Percentiles rank a stretch among this genome's conserved stretches.
phyloP scores from a whole-genome alignment of 2,329 filamentous ascomycete species.

The Penicillium sp. region DNA sequence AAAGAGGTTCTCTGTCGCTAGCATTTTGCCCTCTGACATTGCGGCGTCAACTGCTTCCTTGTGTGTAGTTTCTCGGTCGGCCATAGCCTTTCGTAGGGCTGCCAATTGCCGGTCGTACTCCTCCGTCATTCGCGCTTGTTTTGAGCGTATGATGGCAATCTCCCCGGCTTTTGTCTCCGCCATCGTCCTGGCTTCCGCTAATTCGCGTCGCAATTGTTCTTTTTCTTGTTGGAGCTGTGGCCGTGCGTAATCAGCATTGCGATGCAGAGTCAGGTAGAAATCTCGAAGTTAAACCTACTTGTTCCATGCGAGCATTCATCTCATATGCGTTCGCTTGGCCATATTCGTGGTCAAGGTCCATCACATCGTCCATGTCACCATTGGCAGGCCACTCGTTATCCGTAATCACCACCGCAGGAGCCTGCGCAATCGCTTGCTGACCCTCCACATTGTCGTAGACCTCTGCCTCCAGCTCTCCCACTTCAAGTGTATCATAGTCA shows the following conservation, averaged over 20 bases:
- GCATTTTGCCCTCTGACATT: slow-evolving; percentile 57
- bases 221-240: slow-evolving; percentile 43
- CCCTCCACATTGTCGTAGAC: slow-evolving; percentile 42
- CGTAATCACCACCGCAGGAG: slow-evolving; percentile 6
- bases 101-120: slow-evolving; percentile 57
- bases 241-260: slow-evolving; percentile 11
- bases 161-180: slow-evolving; percentile 60
- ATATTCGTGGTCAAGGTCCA: slow-evolving; percentile 26
- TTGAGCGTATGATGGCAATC: slow-evolving; percentile 62
- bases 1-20: slow-evolving; percentile 62
- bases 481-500: slow-evolving; percentile 46
- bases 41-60: slow-evolving; percentile 58
- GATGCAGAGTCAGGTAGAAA: neutral
- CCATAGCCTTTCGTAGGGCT: slow-evolving; percentile 56
- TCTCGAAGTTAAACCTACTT: slow-evolving; percentile 24
- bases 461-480: slow-evolving; percentile 47
- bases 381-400: slow-evolving; percentile 12
- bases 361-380: slow-evolving; percentile 19
- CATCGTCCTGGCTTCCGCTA: slow-evolving; percentile 43
- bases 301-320: slow-evolving; percentile 24
- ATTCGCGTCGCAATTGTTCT: slow-evolving; percentile 42
- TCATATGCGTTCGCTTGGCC: slow-evolving; percentile 14
- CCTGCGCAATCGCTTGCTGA: slow-evolving; percentile 15
- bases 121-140: slow-evolving; percentile 55
- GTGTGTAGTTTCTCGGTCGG: slow-evolving; percentile 56